phyloP scores from a whole-genome alignment of 2,329 filamentous ascomycete genomes.

The Aspergillus costaricaensis region DNA sequence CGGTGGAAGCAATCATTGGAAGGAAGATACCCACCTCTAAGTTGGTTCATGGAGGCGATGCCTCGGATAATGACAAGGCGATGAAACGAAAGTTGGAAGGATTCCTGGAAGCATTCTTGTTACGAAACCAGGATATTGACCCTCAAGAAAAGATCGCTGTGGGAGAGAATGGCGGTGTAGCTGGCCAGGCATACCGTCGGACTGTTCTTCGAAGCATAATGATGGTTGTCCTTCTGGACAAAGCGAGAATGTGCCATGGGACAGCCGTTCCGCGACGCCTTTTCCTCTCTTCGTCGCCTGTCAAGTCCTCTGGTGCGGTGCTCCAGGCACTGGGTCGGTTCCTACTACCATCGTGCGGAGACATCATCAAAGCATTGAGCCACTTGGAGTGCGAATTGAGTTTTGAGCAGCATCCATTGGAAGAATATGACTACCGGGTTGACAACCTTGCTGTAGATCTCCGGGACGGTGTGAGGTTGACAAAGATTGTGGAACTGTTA shows the following conservation, averaged over 20 bases:
- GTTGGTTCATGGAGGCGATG: conserved; percentile 11
- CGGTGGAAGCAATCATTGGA: conserved; percentile 62
- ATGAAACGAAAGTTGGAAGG: conserved; percentile 49
- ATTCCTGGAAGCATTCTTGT: conserved; percentile 60
- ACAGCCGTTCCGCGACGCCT: conserved; percentile 44
- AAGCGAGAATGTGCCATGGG: conserved; percentile 46
- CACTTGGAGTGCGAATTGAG: conserved; percentile 60
- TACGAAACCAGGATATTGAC: conserved; percentile 58
- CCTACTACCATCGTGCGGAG: conserved; percentile 61
- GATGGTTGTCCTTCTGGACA: conserved; percentile 62
- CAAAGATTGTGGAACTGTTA: conserved; percentile 60
- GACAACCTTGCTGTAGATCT: conserved; percentile 64
- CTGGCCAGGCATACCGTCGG: conserved; percentile 55
- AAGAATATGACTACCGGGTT: conserved; percentile 61
- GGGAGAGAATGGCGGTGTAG: conserved; percentile 44
- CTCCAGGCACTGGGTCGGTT: conserved; percentile 55
- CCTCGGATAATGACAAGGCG: conserved; percentile 22
- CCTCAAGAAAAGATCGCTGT: conserved; percentile 19
- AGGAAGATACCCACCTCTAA: conserved; percentile 45
- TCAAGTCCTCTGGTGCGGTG: conserved; percentile 59
- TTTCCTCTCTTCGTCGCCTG: conserved; percentile 53
- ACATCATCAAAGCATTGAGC: conserved; percentile 56
- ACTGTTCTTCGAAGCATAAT: conserved; percentile 61
- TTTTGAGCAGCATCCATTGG: conserved; percentile 58
- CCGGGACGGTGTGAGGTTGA: conserved; percentile 62